A percentile compares a stretch with the other conserved stretches of the same genome.
These are phyloP conservation scores for Daldinia bambusicola DNA, from an alignment of 495 filamentous ascomycete species.

Conservation along the genomic window DNA sequence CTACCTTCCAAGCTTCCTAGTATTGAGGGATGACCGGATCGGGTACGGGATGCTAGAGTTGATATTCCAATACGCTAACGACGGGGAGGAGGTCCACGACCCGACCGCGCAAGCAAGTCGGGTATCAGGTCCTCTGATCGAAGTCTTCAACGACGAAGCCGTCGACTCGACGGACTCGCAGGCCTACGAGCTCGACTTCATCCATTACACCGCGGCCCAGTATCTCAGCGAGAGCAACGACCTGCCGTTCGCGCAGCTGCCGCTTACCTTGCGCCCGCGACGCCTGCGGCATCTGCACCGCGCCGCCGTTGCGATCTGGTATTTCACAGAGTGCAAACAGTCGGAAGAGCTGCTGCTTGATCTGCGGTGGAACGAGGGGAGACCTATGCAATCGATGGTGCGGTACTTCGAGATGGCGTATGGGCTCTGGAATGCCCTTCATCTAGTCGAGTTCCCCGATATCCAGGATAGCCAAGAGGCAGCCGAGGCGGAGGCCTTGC, in stretches of 20 bases:
- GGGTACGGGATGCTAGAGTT: constrained; percentile 34
- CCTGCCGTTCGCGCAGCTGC: constrained; percentile 22
- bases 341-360: constrained; percentile 19
- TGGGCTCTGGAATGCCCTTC: constrained; percentile 41
- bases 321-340: constrained; percentile 26
- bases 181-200: constrained; percentile 36
- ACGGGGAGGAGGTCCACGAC: constrained; percentile 40
- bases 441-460: constrained; percentile 26
- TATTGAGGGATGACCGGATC: constrained; percentile 19
- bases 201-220: constrained; percentile 44
- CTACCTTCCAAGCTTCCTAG: constrained; percentile 30
- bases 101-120: constrained; percentile 28
- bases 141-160: constrained; percentile 8
- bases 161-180: constrained; percentile 11
- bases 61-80: constrained; percentile 40
- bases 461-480: constrained; percentile 32
- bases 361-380: constrained; percentile 15
- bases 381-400: neutral
- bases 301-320: constrained; percentile 32
- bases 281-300: constrained; percentile 33
- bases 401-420: constrained; percentile 47
- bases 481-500: constrained; percentile 9
- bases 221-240: constrained; percentile 34
- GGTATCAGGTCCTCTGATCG: constrained; percentile 28
- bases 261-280: constrained; percentile 23